A percentile compares a stretch with the other conserved stretches of the same genome.
Conservation (phyloP, 148 eudicot species). For the Spergularia bocconei region DNA sequence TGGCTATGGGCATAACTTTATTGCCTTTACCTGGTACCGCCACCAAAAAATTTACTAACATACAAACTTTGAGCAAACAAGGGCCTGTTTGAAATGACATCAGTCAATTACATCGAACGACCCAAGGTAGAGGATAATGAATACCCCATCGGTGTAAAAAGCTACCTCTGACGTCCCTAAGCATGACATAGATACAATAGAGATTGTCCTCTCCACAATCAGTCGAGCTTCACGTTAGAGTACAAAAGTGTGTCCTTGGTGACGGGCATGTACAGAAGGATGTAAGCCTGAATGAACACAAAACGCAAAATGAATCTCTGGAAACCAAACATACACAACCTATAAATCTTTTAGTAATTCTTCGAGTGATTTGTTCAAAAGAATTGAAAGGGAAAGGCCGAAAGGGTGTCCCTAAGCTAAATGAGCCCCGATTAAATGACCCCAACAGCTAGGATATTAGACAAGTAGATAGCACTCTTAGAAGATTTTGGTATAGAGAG, state of each 20-base stretch:
- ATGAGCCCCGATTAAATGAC: neutral
- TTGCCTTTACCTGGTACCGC: neutral
- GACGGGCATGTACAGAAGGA: slow-evolving; percentile 75
- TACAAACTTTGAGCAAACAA: neutral
- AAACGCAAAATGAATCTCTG: neutral
- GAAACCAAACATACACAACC: neutral
- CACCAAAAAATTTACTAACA: slow-evolving; percentile 10
- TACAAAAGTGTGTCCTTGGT: slow-evolving; percentile 91
- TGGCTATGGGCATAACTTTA: neutral
- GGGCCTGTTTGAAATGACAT: slow-evolving; percentile 13
- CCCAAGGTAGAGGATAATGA: neutral
- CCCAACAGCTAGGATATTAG: neutral
- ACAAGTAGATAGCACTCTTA: neutral
- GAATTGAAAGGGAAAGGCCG: neutral
- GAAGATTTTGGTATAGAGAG: neutral
- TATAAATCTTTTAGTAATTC: neutral
- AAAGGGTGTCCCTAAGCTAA: neutral
- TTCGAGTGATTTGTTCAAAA: neutral
- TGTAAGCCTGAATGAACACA: slow-evolving; percentile 51
- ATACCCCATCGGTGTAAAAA: neutral
- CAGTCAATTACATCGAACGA: slow-evolving; percentile 6
- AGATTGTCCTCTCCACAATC: slow-evolving; percentile 18
- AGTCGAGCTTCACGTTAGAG: slow-evolving; percentile 92
- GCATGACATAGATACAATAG: slow-evolving; percentile 18
- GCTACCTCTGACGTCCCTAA: slow-evolving; percentile 18